These are phyloP conservation scores for Bolboschoenus planiculmis DNA, from an alignment of 176 grass and related monocot species.

Conservation along the genomic window DNA sequence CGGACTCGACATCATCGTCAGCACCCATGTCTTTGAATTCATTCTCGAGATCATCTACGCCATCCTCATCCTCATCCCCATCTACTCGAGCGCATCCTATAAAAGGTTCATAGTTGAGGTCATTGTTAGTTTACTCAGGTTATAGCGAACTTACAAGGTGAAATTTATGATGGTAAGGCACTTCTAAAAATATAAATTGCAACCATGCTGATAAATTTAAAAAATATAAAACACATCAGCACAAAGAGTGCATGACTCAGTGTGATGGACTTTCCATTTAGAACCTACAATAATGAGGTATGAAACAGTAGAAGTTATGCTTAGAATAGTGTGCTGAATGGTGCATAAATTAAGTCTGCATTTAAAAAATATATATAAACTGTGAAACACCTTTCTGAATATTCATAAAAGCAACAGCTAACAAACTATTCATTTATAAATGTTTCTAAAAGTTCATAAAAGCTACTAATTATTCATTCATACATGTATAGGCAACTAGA, in stretches of 20 bases:
- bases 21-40: constrained; percentile 66
- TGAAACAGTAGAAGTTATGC: background rate
- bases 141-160: background rate
- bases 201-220: background rate
- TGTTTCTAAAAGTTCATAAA: background rate
- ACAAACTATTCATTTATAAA: background rate
- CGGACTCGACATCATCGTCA: constrained; percentile 48
- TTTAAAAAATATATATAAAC: background rate
- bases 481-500: background rate
- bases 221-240: background rate
- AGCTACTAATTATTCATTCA: background rate
- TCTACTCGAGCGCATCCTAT: constrained; percentile 64
- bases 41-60: constrained; percentile 67
- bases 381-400: background rate
- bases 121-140: background rate
- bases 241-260: background rate
- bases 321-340: background rate
- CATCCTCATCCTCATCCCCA: constrained; percentile 88
- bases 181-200: background rate
- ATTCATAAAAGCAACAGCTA: background rate
- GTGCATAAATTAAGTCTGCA: background rate
- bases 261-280: background rate
- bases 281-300: background rate
- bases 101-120: background rate
- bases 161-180: background rate